Evolutionary conservation across 768 basidiomycete species (phyloP).

Genomic region (Podaxis pistillaris): DNA sequence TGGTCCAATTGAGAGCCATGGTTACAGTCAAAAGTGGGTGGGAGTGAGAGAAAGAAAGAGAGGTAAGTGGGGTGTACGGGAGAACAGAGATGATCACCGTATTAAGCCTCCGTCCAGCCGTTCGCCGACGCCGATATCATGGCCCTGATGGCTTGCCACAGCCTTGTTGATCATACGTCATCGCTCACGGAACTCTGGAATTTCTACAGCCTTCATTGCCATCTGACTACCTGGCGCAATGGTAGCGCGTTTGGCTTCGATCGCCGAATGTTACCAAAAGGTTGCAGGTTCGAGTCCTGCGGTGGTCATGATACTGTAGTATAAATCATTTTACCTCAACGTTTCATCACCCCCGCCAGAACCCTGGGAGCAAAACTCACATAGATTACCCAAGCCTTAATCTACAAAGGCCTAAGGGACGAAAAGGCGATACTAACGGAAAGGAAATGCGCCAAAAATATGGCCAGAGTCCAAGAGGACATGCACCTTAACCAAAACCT

Average conservation of each 20-base stretch:
- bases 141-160: background rate
- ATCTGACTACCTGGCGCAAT: slow-evolving; percentile 82
- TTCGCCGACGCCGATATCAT: background rate
- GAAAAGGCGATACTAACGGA: background rate
- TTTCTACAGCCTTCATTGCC: background rate
- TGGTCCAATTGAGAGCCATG: slow-evolving; percentile 83
- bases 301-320: slow-evolving; percentile 59
- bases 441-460: background rate
- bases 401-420: background rate
- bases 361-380: background rate
- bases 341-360: background rate
- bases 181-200: no score
- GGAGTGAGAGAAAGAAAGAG: background rate
- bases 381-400: background rate
- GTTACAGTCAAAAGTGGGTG: slow-evolving; percentile 13
- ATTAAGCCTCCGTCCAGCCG: background rate
- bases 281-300: slow-evolving; percentile 97
- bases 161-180: background rate
- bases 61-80: background rate
- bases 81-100: slow-evolving; percentile 14
- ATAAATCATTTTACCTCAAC: background rate
- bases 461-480: background rate
- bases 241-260: slow-evolving; percentile 97
- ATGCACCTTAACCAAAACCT: background rate
- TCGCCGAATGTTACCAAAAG: slow-evolving; percentile 63